Evolutionary conservation across 768 basidiomycete species (phyloP).

Genomic region (Amanita exitialis): DNA sequence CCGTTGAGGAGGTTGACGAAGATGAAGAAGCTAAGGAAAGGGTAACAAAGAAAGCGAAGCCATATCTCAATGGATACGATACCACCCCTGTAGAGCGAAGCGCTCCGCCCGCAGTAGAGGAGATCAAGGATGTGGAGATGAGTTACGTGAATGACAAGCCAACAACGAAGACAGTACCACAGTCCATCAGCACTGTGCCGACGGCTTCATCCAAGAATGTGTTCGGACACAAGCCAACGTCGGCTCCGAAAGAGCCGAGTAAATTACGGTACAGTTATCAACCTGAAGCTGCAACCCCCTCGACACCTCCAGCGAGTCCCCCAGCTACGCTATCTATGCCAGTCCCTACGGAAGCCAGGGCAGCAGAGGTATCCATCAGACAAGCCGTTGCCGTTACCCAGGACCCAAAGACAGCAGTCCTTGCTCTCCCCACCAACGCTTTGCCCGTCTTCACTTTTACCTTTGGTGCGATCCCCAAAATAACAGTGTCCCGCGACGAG

Average conservation of each 20-base stretch:
- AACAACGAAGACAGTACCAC: conserved; percentile 5
- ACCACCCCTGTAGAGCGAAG: conserved; percentile 6
- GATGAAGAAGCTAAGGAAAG: conserved; percentile 21
- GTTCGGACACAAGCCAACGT: conserved; percentile 33
- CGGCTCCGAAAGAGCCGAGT: conserved; percentile 65
- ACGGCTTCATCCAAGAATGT: conserved; percentile 12
- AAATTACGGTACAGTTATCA: conserved; percentile 69
- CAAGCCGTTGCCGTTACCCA: neutral
- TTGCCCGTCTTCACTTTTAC: conserved; percentile 30
- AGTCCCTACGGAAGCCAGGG: neutral
- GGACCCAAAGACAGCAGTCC: conserved; percentile 22
- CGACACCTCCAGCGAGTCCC: conserved; percentile 10
- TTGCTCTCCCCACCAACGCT: conserved; percentile 15
- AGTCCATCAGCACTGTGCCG: conserved; percentile 1
- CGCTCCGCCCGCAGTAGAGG: conserved; percentile 18
- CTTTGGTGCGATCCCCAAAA: conserved; percentile 13
- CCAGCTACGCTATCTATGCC: conserved; percentile 9
- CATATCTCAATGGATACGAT: conserved; percentile 17
- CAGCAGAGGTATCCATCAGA: neutral
- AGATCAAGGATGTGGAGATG: conserved; percentile 21
- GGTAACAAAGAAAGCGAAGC: conserved; percentile 43
- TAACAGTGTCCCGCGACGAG: conserved; percentile 7
- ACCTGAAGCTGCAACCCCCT: conserved; percentile 30
- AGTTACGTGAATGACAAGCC: conserved; percentile 11
- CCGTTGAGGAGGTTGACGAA: conserved; percentile 21